Base-by-base conservation (phyloP, 1,139 yeast genomes). In the Candida glucosophila region DNA sequence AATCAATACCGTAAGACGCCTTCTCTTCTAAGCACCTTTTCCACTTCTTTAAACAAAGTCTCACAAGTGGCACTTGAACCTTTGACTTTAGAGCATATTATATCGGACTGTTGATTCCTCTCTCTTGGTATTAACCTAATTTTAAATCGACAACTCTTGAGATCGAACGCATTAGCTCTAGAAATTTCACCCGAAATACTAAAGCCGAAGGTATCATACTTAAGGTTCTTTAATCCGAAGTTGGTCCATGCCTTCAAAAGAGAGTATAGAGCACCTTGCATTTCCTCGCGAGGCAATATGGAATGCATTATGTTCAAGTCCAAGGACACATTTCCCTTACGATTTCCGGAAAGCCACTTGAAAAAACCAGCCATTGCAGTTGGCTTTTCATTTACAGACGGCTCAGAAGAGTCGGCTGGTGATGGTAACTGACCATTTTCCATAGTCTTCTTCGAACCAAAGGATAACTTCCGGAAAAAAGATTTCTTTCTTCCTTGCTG, bases 171-270 rank as follows among this genome's bases (percentile, higher is more conserved):
- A 48, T 78, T 78, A 34, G 66, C 59, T 36, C 69, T 74, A 2
- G 82, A 61, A 23, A 79, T 67, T 12, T 71, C 63, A 24, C 85
- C 88, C 13, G 67, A 67, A 20, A 79, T 62, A 19, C 58, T 58
- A 38, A 55, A 52, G 5, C 59, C 53, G n/a, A 58, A 50, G 20
- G 60, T 57, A 39, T 67, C 69, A 28, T 69, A 55, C 25, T 55
- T 57, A 34, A 79, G 61, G 32, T 72, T 67, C 39, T 68, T 73
- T 43, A 79, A 54, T 6, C 90, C 88, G 42, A 78, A 78, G 36
- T 70, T 73, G 10, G 74, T 67, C 90, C 90, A 79, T 8, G 79
- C 73, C 27, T 53, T 59, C 39, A 79, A 56, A 32, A 78, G 63
- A 20, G 81, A 73, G 47, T 60, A 67, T 39, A 79, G 55, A 4